Evolutionary conservation across 208 protist genomes (phyloP).

Genomic region (Trypanosoma boissoni): DNA sequence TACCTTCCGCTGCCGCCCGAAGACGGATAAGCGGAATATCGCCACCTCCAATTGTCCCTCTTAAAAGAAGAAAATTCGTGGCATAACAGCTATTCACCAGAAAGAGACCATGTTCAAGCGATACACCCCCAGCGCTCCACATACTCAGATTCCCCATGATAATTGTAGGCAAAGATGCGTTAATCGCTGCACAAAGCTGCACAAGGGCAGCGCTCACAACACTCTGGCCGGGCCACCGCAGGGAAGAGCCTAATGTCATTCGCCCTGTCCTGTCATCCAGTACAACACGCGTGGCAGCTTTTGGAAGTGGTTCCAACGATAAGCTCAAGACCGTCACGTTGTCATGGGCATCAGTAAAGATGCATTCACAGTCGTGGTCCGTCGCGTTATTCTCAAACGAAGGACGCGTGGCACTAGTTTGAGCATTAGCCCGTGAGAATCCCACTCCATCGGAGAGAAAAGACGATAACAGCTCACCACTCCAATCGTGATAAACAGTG

Average conservation of each 20-base stretch:
- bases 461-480: conserved; percentile 11
- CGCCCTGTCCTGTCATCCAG: neutral
- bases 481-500: conserved; percentile 10
- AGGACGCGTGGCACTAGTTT: too few species aligned
- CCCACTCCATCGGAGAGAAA: conserved; percentile 11
- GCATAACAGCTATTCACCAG: conserved; percentile 19
- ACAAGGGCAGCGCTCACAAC: conserved; percentile 22
- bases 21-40: neutral
- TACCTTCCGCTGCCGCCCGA: neutral
- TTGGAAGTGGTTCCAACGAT: conserved; percentile 2
- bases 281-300: conserved; percentile 14
- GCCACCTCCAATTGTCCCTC: neutral
- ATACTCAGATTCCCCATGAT: too few species aligned
- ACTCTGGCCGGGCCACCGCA: conserved; percentile 13
- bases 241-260: conserved; percentile 3
- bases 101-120: conserved; percentile 25
- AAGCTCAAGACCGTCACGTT: conserved; percentile 13
- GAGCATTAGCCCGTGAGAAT: conserved; percentile 9
- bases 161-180: too few species aligned
- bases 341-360: conserved; percentile 1
- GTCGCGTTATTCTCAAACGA: neutral
- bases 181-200: conserved; percentile 18
- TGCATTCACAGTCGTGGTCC: neutral
- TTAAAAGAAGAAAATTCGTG: neutral
- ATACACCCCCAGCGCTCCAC: neutral